These are phyloP conservation scores for Hypoxylon intermedium DNA, from an alignment of 495 filamentous ascomycete species.

Conservation along the genomic window DNA sequence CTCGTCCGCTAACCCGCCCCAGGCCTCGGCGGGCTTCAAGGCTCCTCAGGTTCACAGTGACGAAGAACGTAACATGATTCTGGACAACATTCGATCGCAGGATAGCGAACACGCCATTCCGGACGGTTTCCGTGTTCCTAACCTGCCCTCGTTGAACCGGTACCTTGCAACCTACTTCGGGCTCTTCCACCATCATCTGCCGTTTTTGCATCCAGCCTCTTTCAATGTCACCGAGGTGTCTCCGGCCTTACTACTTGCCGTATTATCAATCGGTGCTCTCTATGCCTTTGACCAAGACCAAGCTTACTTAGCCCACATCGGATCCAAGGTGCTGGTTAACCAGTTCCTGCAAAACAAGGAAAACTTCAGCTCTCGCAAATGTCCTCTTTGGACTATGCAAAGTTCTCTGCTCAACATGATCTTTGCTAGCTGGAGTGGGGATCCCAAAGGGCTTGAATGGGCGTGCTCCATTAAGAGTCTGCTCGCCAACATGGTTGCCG, in stretches of 20 bases:
- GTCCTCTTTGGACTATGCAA: constrained; percentile 97
- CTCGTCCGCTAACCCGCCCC: constrained; percentile 48
- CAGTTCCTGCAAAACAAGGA: constrained; percentile 98
- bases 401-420: constrained; percentile 96
- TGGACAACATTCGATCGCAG: constrained; percentile 81
- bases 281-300: constrained; percentile 97
- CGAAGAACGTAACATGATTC: constrained; percentile 79
- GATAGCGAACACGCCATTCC: constrained; percentile 85
- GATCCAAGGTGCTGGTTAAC: constrained; percentile 93
- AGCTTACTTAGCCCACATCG: constrained; percentile 95
- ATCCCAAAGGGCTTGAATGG: constrained; percentile 97
- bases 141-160: constrained; percentile 77
- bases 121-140: constrained; percentile 87
- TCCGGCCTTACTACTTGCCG: constrained; percentile 83
- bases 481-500: constrained; percentile 97
- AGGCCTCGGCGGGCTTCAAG: constrained; percentile 69
- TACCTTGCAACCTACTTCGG: constrained; percentile 96
- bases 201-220: constrained; percentile 92
- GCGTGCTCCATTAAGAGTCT: constrained; percentile 98
- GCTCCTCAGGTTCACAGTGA: constrained; percentile 73
- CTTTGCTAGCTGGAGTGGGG: constrained; percentile 99
- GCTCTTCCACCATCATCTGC: constrained; percentile 94
- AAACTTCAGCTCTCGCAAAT: constrained; percentile 98
- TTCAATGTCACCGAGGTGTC: constrained; percentile 81
- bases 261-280: constrained; percentile 92